Base-by-base conservation (phyloP, 352 stramenopile genomes). In the Globisporangium sylvaticum region DNA sequence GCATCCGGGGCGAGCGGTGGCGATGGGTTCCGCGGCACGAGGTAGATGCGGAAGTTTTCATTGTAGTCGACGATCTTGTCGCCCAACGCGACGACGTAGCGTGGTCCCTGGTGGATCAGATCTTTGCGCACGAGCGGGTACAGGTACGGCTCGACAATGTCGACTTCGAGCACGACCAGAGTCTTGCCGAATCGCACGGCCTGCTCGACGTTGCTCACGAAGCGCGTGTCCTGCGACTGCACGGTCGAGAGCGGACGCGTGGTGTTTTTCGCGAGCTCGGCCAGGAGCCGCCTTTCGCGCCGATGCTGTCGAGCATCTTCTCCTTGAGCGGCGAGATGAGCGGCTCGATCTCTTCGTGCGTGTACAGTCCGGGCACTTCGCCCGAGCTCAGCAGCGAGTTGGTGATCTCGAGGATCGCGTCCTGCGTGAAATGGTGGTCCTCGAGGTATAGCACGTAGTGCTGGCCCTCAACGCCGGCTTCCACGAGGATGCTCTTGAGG, bases 111-210 rank as follows among this genome's bases (percentile, higher is more conserved):
- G 62, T 96, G 88, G 22, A 88, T 83, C 14, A 98, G 65, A 64
- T 98, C 95, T 20, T 91, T 88, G 0, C 95, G 84, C 9, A 96
- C 80, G 8, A 98, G 72, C 2, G 96, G 92, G 57, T 98, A 98
- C 62, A 99, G 66, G 71, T 97, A 96, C 10, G 96, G 88, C 66
- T 98, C 91, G 0, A 99, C 77, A 4, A 73, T 84, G 73, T 98
- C 93, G 4, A 96, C 89, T 65, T 98, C 96, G 4, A 97, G 72
- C 24, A 98, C 78, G 3, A 98, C 80, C 1, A 99, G 79, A 0
- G 95, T 98, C 64, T 98, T 98, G n/a, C 96, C 96, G 64, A 99
- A 99, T 15, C 95, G 91, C 5, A 98, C 95, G 27, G 93, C 89
- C 58, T 98, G 93, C 58, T 98, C 95, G 12, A 98, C 92, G 14